Conservation (phyloP, 2,329 filamentous ascomycete genomes). For the Niveomyces coronatus region DNA sequence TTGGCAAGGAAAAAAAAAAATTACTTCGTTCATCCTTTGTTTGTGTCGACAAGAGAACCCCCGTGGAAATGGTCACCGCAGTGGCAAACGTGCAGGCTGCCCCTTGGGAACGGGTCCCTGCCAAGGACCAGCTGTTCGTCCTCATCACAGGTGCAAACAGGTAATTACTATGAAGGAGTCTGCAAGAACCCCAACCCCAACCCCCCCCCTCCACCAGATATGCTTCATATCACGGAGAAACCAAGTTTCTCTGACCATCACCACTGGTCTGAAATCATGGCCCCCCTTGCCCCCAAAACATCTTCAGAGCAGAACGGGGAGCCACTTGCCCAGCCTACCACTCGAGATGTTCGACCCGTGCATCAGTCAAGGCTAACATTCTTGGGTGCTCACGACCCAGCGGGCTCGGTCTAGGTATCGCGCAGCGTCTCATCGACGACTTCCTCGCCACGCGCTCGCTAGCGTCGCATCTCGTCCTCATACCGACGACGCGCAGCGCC, state of each 20-base stretch:
- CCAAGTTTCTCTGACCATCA: too few relatives aligned
- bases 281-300: too few relatives aligned
- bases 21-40: too few relatives aligned
- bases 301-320: too few relatives aligned
- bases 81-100: conserved; percentile 12
- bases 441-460: conserved; percentile 63
- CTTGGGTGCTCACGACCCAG: conserved; percentile 32
- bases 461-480: conserved; percentile 61
- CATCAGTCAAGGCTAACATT: conserved; percentile 4
- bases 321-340: too few relatives aligned
- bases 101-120: conserved; percentile 27
- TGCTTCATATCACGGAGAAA: background rate
- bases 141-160: conserved; percentile 82
- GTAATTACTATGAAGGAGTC: conserved; percentile 34
- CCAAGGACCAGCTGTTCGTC: conserved; percentile 45
- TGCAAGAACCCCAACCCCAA: background rate
- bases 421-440: conserved; percentile 78
- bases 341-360: too few relatives aligned
- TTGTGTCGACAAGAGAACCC: background rate
- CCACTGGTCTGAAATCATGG: too few relatives aligned
- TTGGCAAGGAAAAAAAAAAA: background rate
- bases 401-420: conserved; percentile 77
- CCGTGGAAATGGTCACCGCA: conserved; percentile 6
- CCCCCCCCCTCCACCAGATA: too few relatives aligned
- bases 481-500: conserved; percentile 71